phyloP scores from a whole-genome alignment of 805 yeast species.

The Wickerhamiella vanderwaltii region DNA sequence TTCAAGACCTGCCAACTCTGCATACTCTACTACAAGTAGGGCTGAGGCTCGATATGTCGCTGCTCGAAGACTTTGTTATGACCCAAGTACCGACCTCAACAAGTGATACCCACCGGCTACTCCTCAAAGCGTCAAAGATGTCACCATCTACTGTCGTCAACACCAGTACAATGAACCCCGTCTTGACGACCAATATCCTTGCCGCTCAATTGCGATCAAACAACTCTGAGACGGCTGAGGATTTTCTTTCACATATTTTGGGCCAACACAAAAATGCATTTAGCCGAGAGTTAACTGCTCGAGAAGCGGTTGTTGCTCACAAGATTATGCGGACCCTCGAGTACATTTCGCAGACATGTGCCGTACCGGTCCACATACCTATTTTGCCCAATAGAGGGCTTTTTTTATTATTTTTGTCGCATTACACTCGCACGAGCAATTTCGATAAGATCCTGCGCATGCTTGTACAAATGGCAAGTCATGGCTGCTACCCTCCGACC shows the following conservation, averaged over 20 bases:
- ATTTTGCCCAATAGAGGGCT: conserved; percentile 7
- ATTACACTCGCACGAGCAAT: conserved; percentile 8
- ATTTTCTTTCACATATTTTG: not conserved
- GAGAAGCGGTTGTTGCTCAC: not conserved
- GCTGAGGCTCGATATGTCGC: not conserved
- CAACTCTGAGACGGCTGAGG: not conserved
- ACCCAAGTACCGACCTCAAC: not conserved
- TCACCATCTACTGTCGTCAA: not conserved
- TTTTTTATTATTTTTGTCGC: conserved; percentile 5
- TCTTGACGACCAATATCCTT: not conserved
- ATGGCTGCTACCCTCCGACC: conserved; percentile 9
- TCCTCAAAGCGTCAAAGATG: not conserved
- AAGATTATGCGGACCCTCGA: not conserved
- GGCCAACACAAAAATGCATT: not conserved
- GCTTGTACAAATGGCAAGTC: conserved; percentile 14
- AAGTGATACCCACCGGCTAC: not conserved
- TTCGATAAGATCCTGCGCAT: conserved; percentile 11
- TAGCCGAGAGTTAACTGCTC: not conserved
- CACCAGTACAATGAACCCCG: not conserved
- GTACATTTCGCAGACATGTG: not conserved
- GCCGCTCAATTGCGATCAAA: not conserved
- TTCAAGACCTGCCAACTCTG: not conserved
- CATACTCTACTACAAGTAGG: conserved; percentile 1
- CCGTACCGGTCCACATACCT: conserved; percentile 6
- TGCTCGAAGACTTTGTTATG: conserved; percentile 3